These are phyloP conservation scores for Taxillus chinensis DNA, from an alignment of 164 flowering plant species.

Conservation along the genomic window DNA sequence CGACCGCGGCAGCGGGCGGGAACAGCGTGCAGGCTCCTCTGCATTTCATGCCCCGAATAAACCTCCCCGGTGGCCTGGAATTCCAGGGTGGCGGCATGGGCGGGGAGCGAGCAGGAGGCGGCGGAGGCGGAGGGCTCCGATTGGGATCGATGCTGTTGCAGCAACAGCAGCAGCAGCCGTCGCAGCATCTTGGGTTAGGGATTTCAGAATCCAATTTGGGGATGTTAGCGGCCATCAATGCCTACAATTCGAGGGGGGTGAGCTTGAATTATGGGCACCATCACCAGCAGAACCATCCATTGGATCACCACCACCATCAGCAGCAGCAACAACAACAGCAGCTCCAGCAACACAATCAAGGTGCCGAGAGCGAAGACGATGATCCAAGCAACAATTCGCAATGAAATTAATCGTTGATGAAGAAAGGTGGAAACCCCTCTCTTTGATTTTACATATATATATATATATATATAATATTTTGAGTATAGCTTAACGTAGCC, in stretches of 20 bases:
- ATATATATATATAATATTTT: too few relatives aligned
- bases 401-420: slow-evolving; percentile 10
- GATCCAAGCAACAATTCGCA: slow-evolving; percentile 41
- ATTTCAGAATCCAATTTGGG: slow-evolving; percentile 59
- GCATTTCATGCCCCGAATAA: slow-evolving; percentile 59
- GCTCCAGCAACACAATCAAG: slow-evolving; percentile 30
- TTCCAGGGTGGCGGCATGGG: slow-evolving; percentile 34
- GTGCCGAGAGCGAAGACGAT: slow-evolving; percentile 49
- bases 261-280: slow-evolving; percentile 27
- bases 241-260: slow-evolving; percentile 29
- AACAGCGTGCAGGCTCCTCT: slow-evolving; percentile 41
- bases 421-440: background rate
- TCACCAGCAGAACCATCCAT: slow-evolving; percentile 32
- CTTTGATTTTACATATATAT: too few relatives aligned
- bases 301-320: slow-evolving; percentile 37
- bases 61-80: slow-evolving; percentile 34
- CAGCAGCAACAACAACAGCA: slow-evolving; percentile 37
- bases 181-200: slow-evolving; percentile 56
- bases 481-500: too few relatives aligned
- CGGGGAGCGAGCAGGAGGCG: slow-evolving; percentile 4
- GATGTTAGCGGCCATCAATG: slow-evolving; percentile 70
- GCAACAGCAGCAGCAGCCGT: slow-evolving; percentile 18
- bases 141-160: slow-evolving; percentile 59
- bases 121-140: slow-evolving; percentile 35
- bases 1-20: slow-evolving; percentile 22